Evolutionary conservation across 192 early-diverging fungal species (phyloP).

Genomic region (Dissophora globulifera): DNA sequence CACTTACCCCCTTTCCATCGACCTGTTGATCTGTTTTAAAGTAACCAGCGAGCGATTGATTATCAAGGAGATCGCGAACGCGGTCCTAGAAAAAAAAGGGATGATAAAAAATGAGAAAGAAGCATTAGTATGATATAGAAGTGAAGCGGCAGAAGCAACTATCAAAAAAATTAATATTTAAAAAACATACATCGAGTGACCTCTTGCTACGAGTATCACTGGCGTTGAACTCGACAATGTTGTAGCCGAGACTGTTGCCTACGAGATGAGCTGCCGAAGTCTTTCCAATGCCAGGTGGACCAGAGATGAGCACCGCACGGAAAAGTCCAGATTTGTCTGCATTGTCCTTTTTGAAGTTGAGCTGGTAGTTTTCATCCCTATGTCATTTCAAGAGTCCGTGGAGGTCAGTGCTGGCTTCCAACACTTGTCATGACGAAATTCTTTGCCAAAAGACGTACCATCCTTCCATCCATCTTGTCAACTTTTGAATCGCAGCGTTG

Average conservation of each 20-base stretch:
- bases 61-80: constrained; percentile 64
- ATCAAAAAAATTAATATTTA: too few species aligned
- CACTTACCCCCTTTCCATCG: constrained; percentile 36
- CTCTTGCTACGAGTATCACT: constrained; percentile 95
- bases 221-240: constrained; percentile 95
- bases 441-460: too few species aligned
- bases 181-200: constrained; percentile 71
- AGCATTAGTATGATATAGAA: too few species aligned
- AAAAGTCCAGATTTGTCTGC: constrained; percentile 64
- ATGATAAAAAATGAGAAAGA: too few species aligned
- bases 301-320: constrained; percentile 86
- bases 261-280: constrained; percentile 96
- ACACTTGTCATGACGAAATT: too few species aligned
- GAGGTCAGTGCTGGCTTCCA: too few species aligned
- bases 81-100: constrained; percentile 55
- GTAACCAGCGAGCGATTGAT: constrained; percentile 67
- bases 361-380: constrained; percentile 60
- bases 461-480: constrained; percentile 78
- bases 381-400: too few species aligned
- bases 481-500: constrained; percentile 70
- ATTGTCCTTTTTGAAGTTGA: constrained; percentile 62
- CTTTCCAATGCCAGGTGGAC: constrained; percentile 98
- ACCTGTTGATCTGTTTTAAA: constrained; percentile 31
- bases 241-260: constrained; percentile 80
- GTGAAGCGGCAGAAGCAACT: too few species aligned